phyloP scores from a whole-genome alignment of 352 stramenopile genomes.

The Aphanomyces cochlioides region DNA sequence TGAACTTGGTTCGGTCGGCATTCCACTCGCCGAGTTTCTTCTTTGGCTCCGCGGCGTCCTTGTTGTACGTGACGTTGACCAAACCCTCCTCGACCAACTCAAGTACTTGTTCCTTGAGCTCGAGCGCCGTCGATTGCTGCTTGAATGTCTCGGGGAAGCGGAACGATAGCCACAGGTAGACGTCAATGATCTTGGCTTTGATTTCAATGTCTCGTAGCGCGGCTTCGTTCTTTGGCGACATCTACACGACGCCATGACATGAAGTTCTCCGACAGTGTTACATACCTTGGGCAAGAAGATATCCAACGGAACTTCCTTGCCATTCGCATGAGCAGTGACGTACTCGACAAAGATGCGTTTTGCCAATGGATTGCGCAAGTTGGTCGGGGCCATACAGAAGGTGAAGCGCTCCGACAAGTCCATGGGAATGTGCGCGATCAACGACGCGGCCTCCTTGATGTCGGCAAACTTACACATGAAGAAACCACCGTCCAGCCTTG shows the following conservation, averaged over 20 bases:
- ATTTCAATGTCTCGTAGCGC: constrained; percentile 86
- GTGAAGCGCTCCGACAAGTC: constrained; percentile 74
- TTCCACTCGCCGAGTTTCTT: constrained; percentile 24
- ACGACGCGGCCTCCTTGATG: constrained; percentile 66
- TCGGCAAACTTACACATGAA: constrained; percentile 88
- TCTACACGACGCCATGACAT: neutral
- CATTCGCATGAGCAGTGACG: constrained; percentile 60
- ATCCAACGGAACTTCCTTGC: constrained; percentile 75
- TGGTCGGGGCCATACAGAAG: constrained; percentile 87
- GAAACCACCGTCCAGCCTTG: constrained; percentile 85
- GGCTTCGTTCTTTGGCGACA: constrained; percentile 25
- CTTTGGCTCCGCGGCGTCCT: neutral
- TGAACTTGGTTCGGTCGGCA: constrained; percentile 27
- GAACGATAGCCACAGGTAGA: constrained; percentile 93
- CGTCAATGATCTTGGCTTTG: constrained; percentile 89
- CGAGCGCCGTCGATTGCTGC: constrained; percentile 58
- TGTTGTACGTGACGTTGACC: constrained; percentile 76
- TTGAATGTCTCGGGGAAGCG: constrained; percentile 87
- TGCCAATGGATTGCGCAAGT: constrained; percentile 67
- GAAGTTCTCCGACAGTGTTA: neutral
- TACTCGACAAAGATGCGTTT: constrained; percentile 84
- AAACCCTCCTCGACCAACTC: constrained; percentile 68
- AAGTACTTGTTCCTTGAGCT: constrained; percentile 59
- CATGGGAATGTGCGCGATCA: constrained; percentile 66
- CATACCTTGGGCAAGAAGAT: constrained; percentile 54